Base-by-base conservation (phyloP, 2,329 filamentous ascomycete genomes). In the Cordyceps fumosorosea region DNA sequence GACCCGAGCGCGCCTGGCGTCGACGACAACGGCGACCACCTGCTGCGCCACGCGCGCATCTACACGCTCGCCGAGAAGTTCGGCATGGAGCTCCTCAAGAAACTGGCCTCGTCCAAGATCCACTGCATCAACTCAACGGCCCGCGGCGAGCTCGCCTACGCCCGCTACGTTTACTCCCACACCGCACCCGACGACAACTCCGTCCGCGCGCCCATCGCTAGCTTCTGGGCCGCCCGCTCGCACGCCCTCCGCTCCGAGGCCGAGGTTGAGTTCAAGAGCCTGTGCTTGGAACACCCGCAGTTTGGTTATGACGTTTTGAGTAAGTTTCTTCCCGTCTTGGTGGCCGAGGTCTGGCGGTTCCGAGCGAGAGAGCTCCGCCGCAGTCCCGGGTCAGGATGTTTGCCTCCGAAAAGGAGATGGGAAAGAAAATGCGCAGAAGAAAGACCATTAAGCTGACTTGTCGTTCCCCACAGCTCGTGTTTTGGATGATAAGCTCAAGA, bases 221-320 rank as follows among this genome's bases (percentile, higher is more conserved):
- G 88, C 60, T 96, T 96, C 80, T 96, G 92, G 92, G 91, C 91
- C 6, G 88, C 84, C 53, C 82, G 90, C 64, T 88, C 84, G 63
- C 91, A 95, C 77, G 87, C 90, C 14, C 79, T 96, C 66, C 88
- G 93, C 20, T 83, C 93, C 75, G 91, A 96, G 75, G 91, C 92
- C 44, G 91, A 96, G 75, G 83, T 85, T 7, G 90, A 96, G 76
- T 96, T 96, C 83, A 86, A 88, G 73, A 75, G 82, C 52, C 85
- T 96, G 75, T 96, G 93, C 77, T 78, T 96, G 73, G 90, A 96
- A 76, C 92, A 88, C 72, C 93, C 93, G 20, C 89, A 96, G 72
- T 97, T 97, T 72, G 89, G 89, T 71, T 97, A 93, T 78, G 93
- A 97, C 74, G 90, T 98, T 62, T 84, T 97, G 64, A 92, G 86